Evolutionary conservation across 352 stramenopile species (phyloP).

Genomic region (Globisporangium nagaii): DNA sequence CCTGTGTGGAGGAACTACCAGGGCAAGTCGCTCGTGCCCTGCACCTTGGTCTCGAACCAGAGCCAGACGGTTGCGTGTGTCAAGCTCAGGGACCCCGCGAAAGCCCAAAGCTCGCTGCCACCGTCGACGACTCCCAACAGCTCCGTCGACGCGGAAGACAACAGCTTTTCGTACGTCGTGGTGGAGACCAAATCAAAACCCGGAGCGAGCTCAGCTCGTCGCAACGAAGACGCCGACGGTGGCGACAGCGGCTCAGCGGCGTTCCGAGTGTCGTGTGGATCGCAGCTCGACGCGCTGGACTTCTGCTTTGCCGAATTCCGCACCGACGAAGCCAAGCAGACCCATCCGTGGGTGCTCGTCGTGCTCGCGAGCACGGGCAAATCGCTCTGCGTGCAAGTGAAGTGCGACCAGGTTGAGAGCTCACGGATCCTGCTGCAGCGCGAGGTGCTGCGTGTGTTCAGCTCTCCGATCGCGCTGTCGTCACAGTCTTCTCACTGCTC

Average conservation of each 20-base stretch:
- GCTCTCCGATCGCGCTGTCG: constrained; percentile 34
- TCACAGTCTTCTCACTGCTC: constrained; percentile 20
- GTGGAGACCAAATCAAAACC: constrained; percentile 29
- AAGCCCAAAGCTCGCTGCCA: not conserved
- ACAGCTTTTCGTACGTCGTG: constrained; percentile 37
- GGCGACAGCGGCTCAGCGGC: constrained; percentile 4
- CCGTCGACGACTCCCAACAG: not conserved
- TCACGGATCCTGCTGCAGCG: constrained; percentile 30
- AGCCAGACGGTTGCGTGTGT: constrained; percentile 42
- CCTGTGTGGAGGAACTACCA: constrained; percentile 56
- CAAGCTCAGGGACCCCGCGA: constrained; percentile 31
- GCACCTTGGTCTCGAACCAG: constrained; percentile 33
- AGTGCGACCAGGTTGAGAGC: constrained; percentile 30
- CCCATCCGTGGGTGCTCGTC: constrained; percentile 30
- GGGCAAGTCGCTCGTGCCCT: constrained; percentile 40
- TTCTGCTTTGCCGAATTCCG: constrained; percentile 32
- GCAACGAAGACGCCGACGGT: not conserved
- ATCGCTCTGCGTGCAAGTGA: constrained; percentile 39
- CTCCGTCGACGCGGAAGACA: constrained; percentile 3
- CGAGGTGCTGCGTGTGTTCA: constrained; percentile 44
- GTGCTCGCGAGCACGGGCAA: constrained; percentile 49
- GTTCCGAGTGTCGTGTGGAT: constrained; percentile 18
- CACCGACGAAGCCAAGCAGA: constrained; percentile 7
- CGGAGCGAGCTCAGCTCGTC: not conserved
- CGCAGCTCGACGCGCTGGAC: constrained; percentile 53